phyloP scores from a whole-genome alignment of 768 basidiomycete species.

The Collybia sordida region DNA sequence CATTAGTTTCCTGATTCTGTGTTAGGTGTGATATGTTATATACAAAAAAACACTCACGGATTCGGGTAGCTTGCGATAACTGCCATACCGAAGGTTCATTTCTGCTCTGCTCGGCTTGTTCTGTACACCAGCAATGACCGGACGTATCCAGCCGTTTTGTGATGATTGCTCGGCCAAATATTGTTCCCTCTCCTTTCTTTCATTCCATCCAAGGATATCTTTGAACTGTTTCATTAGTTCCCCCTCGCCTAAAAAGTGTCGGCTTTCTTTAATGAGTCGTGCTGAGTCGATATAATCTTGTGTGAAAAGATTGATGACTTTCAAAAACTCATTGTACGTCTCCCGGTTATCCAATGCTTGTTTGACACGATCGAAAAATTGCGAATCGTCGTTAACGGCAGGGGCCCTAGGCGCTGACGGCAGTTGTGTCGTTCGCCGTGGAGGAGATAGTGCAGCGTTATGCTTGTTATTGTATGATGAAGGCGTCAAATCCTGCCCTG shows the following conservation, averaged over 20 bases:
- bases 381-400: conserved; percentile 46
- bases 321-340: conserved; percentile 92
- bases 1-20: conserved; percentile 69
- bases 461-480: conserved; percentile 34
- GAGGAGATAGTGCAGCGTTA: conserved; percentile 28
- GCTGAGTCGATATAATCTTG: conserved; percentile 91
- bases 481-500: conserved; percentile 37
- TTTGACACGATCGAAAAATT: conserved; percentile 92
- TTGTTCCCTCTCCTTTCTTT: conserved; percentile 59
- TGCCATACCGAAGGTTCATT: conserved; percentile 73
- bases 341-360: conserved; percentile 70
- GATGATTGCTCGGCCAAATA: conserved; percentile 47
- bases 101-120: conserved; percentile 62
- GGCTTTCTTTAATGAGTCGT: conserved; percentile 77
- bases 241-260: conserved; percentile 72
- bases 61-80: conserved; percentile 83
- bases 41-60: conserved; percentile 50
- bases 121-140: conserved; percentile 39
- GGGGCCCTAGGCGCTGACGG: conserved; percentile 26
- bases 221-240: conserved; percentile 83
- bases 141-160: conserved; percentile 50
- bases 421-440: conserved; percentile 23
- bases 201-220: conserved; percentile 87
- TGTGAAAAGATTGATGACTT: conserved; percentile 91
- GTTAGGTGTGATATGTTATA: neutral